Conservation (phyloP, 352 stramenopile species). For the Phytophthora parvispora region DNA sequence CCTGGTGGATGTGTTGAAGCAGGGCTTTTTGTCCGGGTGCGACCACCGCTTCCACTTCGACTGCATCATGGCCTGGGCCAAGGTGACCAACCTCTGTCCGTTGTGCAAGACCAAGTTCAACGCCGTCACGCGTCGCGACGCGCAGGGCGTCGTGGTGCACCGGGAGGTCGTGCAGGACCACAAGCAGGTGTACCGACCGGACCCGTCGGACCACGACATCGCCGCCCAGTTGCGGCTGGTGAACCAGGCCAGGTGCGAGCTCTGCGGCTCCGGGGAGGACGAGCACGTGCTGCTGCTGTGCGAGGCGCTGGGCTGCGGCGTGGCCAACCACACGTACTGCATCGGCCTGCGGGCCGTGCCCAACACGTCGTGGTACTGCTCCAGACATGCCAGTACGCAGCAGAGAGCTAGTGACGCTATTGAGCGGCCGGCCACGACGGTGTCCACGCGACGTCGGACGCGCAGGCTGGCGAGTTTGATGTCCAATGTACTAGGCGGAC, state of each 20-base stretch:
- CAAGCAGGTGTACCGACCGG: slow-evolving; percentile 74
- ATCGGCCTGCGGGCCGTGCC: slow-evolving; percentile 69
- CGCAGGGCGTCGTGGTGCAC: slow-evolving; percentile 43
- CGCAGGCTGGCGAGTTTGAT: slow-evolving; percentile 78
- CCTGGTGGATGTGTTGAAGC: slow-evolving; percentile 54
- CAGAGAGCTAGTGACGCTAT: slow-evolving; percentile 70
- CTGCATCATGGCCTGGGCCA: slow-evolving; percentile 85
- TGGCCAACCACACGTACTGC: slow-evolving; percentile 83
- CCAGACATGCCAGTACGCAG: slow-evolving; percentile 44
- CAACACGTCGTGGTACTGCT: slow-evolving; percentile 78
- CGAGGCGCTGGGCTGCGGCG: slow-evolving; percentile 68
- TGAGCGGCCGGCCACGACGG: slow-evolving; percentile 57
- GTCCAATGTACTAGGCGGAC: slow-evolving; percentile 66
- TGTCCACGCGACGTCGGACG: slow-evolving; percentile 70
- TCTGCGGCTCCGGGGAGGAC: slow-evolving; percentile 80
- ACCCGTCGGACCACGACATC: slow-evolving; percentile 73
- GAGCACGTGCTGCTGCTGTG: slow-evolving; percentile 88
- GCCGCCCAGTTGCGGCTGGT: slow-evolving; percentile 75
- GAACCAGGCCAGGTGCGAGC: slow-evolving; percentile 75
- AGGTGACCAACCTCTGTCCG: slow-evolving; percentile 88
- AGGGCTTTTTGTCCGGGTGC: slow-evolving; percentile 69
- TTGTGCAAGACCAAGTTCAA: slow-evolving; percentile 86
- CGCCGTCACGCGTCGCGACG: slow-evolving; percentile 54
- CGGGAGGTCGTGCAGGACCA: slow-evolving; percentile 49
- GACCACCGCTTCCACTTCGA: slow-evolving; percentile 90